Evolutionary conservation across 108 stramenopile species (phyloP).

Genomic region (Skeletonema potamos): DNA sequence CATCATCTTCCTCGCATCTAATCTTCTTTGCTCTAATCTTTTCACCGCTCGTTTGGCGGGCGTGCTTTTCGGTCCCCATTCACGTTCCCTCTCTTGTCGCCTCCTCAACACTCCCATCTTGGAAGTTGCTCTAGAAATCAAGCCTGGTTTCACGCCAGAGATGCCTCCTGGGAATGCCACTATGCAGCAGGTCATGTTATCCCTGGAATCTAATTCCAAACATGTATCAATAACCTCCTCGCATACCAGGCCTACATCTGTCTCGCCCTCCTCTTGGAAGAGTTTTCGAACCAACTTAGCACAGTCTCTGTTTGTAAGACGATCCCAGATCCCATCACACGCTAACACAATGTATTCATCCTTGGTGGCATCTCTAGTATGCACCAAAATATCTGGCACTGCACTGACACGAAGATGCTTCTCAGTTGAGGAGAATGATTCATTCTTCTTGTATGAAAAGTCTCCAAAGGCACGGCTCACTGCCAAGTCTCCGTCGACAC

Average conservation of each 20-base stretch:
- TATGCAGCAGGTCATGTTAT: conserved; percentile 78
- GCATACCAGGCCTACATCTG: conserved; percentile 71
- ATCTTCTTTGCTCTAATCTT: conserved; percentile 27
- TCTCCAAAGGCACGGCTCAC: conserved; percentile 95
- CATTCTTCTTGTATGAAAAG: conserved; percentile 69
- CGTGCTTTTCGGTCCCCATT: conserved; percentile 32
- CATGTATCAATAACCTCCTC: conserved; percentile 82
- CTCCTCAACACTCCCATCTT: conserved; percentile 31
- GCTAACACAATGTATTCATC: conserved; percentile 81
- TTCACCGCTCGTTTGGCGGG: conserved; percentile 26
- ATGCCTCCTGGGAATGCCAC: conserved; percentile 41
- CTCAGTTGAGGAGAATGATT: neutral
- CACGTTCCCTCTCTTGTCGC: conserved; percentile 30
- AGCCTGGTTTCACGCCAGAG: neutral
- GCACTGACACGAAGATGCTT: conserved; percentile 82
- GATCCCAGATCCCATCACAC: conserved; percentile 89
- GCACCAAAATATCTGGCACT: conserved; percentile 78
- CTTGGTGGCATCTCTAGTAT: conserved; percentile 53
- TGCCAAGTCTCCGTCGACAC: conserved; percentile 97
- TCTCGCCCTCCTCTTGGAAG: conserved; percentile 57
- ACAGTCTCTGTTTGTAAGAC: conserved; percentile 61
- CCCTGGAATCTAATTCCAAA: conserved; percentile 73
- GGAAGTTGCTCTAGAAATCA: neutral
- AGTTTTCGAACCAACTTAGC: conserved; percentile 57
- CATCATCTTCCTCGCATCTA: neutral